Evolutionary conservation across 192 early-diverging fungal genomes (phyloP).

Genomic region (Gamsiella multidivaricata): DNA sequence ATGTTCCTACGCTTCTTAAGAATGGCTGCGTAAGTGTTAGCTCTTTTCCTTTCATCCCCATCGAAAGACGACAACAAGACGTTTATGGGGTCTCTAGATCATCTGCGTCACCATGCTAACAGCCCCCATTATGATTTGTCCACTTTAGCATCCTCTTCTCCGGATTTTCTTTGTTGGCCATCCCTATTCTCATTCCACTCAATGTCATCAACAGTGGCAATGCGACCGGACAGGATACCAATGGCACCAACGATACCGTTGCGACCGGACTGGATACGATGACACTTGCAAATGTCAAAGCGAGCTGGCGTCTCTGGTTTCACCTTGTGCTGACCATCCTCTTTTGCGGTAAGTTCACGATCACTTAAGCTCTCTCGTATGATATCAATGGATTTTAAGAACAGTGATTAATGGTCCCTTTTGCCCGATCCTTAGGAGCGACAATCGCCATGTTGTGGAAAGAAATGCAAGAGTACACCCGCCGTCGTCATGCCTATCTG

Average conservation of each 20-base stretch:
- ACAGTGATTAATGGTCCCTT: not conserved
- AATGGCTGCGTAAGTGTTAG: slow-evolving; percentile 57
- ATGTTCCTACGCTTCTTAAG: slow-evolving; percentile 81
- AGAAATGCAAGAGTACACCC: slow-evolving; percentile 70
- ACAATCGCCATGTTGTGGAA: slow-evolving; percentile 51
- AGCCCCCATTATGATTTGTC: no score
- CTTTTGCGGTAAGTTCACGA: slow-evolving; percentile 59
- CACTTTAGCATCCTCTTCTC: slow-evolving; percentile 67
- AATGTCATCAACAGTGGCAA: slow-evolving; percentile 67
- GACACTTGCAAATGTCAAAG: slow-evolving; percentile 78
- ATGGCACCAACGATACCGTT: no score
- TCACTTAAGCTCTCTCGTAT: not conserved
- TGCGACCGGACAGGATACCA: not conserved
- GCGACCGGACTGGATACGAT: slow-evolving; percentile 66
- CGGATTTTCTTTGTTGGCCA: slow-evolving; percentile 64
- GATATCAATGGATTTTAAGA: not conserved
- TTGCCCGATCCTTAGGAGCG: slow-evolving; percentile 31
- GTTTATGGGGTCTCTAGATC: not conserved
- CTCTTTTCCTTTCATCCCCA: no score
- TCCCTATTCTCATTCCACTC: slow-evolving; percentile 77
- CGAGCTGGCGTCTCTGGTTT: slow-evolving; percentile 72
- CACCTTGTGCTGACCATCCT: slow-evolving; percentile 70
- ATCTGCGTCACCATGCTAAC: no score
- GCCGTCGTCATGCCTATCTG: slow-evolving; percentile 77
- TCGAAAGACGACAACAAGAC: no score